Conservation (phyloP, 108 stramenopile species). For the Cyclostephanos tholiformis region DNA sequence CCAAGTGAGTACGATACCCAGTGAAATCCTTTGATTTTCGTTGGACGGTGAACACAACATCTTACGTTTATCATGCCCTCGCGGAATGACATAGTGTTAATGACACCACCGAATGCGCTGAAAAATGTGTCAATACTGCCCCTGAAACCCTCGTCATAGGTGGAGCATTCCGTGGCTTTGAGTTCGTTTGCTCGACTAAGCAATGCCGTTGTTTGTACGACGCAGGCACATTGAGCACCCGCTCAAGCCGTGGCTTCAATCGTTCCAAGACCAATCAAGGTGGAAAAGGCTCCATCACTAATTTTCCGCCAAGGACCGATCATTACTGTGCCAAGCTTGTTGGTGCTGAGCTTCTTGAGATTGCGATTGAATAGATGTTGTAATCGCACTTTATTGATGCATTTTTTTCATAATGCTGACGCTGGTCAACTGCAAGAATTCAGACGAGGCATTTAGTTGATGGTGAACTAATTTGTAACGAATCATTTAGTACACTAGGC, state of each 20-base stretch:
- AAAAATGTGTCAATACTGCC: not conserved
- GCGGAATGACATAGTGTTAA: not conserved
- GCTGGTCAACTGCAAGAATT: too few species aligned
- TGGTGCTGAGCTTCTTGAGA: not conserved
- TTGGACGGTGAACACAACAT: not conserved
- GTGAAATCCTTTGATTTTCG: not conserved
- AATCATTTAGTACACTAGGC: too few species aligned
- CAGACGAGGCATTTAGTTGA: too few species aligned
- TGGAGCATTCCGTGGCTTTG: not conserved
- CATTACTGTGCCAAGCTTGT: not conserved
- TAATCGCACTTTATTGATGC: not conserved
- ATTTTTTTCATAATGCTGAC: not conserved
- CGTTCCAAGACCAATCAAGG: not conserved
- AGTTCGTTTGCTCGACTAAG: not conserved
- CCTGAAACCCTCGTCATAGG: not conserved
- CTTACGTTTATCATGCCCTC: not conserved
- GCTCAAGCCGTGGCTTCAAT: not conserved
- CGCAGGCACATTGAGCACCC: slow-evolving; percentile 5
- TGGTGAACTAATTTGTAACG: too few species aligned
- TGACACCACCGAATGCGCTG: not conserved
- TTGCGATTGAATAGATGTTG: not conserved
- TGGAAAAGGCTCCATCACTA: not conserved
- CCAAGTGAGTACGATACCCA: not conserved
- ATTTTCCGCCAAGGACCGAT: not conserved
- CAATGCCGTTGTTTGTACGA: not conserved